Evolutionary conservation across 139 green algal species (phyloP).

Genomic region (Nannochloris sp.): DNA sequence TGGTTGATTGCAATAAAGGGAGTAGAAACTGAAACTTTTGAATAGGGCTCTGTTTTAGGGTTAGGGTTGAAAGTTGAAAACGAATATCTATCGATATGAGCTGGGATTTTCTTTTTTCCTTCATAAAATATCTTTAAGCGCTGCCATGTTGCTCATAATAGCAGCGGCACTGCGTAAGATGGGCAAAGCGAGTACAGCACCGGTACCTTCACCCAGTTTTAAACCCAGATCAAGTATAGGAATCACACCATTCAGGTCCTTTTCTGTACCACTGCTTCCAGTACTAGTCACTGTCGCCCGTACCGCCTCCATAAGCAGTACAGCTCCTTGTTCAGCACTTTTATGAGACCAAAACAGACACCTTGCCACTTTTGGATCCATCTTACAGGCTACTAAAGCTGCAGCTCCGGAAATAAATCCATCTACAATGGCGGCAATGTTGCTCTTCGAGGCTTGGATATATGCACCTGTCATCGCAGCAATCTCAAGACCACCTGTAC

Average conservation of each 20-base stretch:
- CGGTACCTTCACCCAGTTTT: constrained; percentile 40
- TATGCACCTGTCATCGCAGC: constrained; percentile 34
- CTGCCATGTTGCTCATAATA: constrained; percentile 30
- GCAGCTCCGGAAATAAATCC: constrained; percentile 37
- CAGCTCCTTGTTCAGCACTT: constrained; percentile 31
- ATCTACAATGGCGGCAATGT: constrained; percentile 31
- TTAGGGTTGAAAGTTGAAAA: too few relatives aligned
- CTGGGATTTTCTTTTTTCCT: background rate
- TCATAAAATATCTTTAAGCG: constrained; percentile 12
- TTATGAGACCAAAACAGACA: constrained; percentile 30
- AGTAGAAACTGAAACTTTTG: too few relatives aligned
- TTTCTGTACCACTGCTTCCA: background rate
- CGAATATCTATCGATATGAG: too few relatives aligned
- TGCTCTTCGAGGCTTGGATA: background rate
- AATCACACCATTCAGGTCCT: background rate
- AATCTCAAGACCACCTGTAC: constrained; percentile 32
- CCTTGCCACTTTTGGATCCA: constrained; percentile 5
- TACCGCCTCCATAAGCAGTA: constrained; percentile 12
- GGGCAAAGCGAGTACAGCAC: constrained; percentile 33
- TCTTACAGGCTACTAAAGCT: constrained; percentile 21
- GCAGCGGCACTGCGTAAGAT: constrained; percentile 31
- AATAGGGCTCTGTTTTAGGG: too few relatives aligned
- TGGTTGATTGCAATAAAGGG: too few relatives aligned
- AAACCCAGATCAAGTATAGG: constrained; percentile 32
- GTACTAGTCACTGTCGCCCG: background rate